phyloP scores from a whole-genome alignment of 1,284 basidiomycete species.

The Naganishia sp. region DNA sequence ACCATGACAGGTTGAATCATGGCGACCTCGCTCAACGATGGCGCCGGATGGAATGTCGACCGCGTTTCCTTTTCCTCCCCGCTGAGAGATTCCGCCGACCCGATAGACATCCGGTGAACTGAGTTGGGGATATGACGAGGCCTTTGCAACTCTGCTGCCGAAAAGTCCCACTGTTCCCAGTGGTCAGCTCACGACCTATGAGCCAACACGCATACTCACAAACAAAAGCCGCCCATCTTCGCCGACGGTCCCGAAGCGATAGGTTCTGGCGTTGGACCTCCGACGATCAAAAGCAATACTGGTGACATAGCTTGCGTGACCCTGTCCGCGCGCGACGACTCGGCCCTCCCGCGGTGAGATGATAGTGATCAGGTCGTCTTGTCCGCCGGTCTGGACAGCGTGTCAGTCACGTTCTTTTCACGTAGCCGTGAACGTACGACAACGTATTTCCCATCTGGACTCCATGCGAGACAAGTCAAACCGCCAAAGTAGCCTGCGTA shows the following conservation, averaged over 20 bases:
- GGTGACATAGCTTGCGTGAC: slow-evolving; percentile 91
- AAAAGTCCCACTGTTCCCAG: slow-evolving; percentile 80
- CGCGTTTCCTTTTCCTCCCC: slow-evolving; percentile 36
- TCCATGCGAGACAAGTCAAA: slow-evolving; percentile 80
- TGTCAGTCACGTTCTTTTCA: background rate
- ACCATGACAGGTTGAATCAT: slow-evolving; percentile 88
- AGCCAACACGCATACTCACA: slow-evolving; percentile 55
- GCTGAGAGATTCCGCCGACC: slow-evolving; percentile 52
- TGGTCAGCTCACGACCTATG: background rate
- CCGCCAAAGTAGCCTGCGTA: slow-evolving; percentile 91
- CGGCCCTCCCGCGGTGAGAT: slow-evolving; percentile 88
- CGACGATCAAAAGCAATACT: slow-evolving; percentile 84
- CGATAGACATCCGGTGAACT: slow-evolving; percentile 41
- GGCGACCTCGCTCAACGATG: slow-evolving; percentile 83
- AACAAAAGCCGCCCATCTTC: slow-evolving; percentile 91
- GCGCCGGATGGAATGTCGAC: slow-evolving; percentile 72
- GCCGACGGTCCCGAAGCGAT: slow-evolving; percentile 87
- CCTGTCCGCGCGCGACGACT: slow-evolving; percentile 93
- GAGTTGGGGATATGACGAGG: slow-evolving; percentile 49
- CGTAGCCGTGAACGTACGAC: slow-evolving; percentile 60
- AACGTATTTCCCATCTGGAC: slow-evolving; percentile 89
- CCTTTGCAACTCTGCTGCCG: slow-evolving; percentile 57
- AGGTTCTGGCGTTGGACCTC: slow-evolving; percentile 79
- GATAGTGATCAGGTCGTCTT: slow-evolving; percentile 92
- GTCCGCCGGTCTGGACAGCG: slow-evolving; percentile 66